Conservation (phyloP, 2,329 filamentous ascomycete genomes). For the Aspergillus vadensis region DNA sequence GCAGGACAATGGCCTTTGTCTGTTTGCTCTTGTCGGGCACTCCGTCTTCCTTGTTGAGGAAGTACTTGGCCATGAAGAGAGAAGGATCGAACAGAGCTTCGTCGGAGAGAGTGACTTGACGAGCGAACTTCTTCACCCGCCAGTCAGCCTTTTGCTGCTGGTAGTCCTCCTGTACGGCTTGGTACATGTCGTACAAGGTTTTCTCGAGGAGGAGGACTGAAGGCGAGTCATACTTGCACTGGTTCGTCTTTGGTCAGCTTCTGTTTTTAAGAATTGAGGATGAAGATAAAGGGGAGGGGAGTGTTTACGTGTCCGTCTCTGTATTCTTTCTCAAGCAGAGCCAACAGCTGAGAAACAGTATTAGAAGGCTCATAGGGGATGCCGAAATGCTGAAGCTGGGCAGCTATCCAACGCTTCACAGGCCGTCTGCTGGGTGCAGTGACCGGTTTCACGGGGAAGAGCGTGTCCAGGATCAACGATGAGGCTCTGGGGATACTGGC, state of each 20-base stretch:
- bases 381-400: neutral
- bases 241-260: too few relatives aligned
- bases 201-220: neutral
- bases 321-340: neutral
- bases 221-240: neutral
- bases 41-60: neutral
- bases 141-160: neutral
- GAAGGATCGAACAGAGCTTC: neutral
- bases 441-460: neutral
- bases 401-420: neutral
- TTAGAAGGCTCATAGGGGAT: neutral
- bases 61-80: slow-evolving; percentile 5
- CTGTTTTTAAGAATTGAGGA: too few relatives aligned
- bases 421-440: neutral
- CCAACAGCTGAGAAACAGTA: neutral
- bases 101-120: neutral
- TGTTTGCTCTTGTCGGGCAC: neutral
- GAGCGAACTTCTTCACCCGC: neutral
- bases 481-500: neutral
- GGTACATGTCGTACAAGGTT: neutral
- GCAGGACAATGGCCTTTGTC: neutral
- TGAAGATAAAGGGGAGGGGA: too few relatives aligned
- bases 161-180: neutral
- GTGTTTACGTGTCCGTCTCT: neutral
- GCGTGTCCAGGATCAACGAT: neutral